A percentile compares a stretch with the other conserved stretches of the same genome.
These are phyloP conservation scores for Sequoiadendron giganteum DNA, from an alignment of 75 land plant species.

Conservation along the genomic window DNA sequence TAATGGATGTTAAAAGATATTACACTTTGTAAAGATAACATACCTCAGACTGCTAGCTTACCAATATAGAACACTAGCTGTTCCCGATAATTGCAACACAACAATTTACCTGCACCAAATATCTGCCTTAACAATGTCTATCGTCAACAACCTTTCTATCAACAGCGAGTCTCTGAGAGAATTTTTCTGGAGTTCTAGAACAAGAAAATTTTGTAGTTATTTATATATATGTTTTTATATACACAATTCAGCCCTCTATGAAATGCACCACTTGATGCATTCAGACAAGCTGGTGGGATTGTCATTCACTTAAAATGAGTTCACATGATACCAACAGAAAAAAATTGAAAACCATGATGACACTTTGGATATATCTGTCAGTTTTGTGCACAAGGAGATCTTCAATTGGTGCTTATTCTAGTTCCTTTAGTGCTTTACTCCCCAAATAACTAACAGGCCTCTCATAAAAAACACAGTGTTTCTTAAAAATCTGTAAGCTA, in stretches of 20 bases:
- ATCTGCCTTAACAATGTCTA: neutral
- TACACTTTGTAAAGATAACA: neutral
- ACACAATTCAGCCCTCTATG: neutral
- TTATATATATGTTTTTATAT: neutral
- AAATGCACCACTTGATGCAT: neutral
- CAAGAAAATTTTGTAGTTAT: neutral
- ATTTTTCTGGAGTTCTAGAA: neutral
- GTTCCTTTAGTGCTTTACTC: no score
- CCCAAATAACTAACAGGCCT: no score
- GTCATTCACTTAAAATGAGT: no score
- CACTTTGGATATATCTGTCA: neutral
- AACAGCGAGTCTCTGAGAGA: neutral
- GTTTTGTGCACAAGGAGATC: no score
- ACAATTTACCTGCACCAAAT: conserved; percentile 7
- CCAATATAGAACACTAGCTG: neutral
- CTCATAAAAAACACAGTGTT: no score
- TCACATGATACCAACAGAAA: neutral
- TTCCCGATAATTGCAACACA: neutral
- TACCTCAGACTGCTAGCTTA: conserved; percentile 4
- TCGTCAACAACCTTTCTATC: neutral
- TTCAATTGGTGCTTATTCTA: no score
- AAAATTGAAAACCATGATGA: neutral
- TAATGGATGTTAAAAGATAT: neutral
- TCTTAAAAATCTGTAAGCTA: neutral
- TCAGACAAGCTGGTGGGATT: neutral